Evolutionary conservation across 805 yeast genomes (phyloP), one percentile per base, ranked within the genome.

Genomic region (Candida nitratophila): DNA sequence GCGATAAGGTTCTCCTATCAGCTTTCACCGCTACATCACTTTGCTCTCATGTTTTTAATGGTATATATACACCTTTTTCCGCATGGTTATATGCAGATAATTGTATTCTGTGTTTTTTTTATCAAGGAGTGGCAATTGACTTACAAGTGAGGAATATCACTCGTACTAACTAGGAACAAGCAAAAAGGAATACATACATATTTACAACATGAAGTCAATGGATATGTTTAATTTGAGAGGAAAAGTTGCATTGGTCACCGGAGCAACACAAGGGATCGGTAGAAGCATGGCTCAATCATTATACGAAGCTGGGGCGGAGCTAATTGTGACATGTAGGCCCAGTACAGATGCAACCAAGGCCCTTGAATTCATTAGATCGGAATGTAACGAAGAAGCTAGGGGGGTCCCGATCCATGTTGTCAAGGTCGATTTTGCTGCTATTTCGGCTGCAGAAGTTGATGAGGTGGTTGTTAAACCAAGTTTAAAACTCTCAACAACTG

Each of bases 221-320:
- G 44, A 47, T n/a, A 53, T 60, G 44, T 70, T 64, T 44, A 65
- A 71, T 1, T 54, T 66, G 11, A 50, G 60, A 40, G 72, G 71
- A 7, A 65, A 69, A 48, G 67, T 61, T 14, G 73, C 70, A 6
- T 46, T 70, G 12, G 60, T 73, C 32, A 70, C 80, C 16, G 81
- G 81, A 6, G 79, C 73, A 30, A 71, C 79, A 31, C 68, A 74
- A 20, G 82, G 82, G 4, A 76, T 76, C 48, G 82, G 82, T 10
- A 68, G 66, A 29, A 70, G 72, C 36, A 73, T 76, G 54, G 79
- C 78, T 20, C 52, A 61, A 31, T 81, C 74, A 17, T 54, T 76
- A 29, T 78, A 76, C 7, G 70, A 69, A 47, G 77, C 77, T 8
- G 76, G 76, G 7, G 67, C 74, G 15, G 58, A 47, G n/a, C 49